Evolutionary conservation across 176 grass and related monocot genomes (phyloP), one percentile per base, ranked within the genome.

Genomic region (Tillandsia leiboldiana): DNA sequence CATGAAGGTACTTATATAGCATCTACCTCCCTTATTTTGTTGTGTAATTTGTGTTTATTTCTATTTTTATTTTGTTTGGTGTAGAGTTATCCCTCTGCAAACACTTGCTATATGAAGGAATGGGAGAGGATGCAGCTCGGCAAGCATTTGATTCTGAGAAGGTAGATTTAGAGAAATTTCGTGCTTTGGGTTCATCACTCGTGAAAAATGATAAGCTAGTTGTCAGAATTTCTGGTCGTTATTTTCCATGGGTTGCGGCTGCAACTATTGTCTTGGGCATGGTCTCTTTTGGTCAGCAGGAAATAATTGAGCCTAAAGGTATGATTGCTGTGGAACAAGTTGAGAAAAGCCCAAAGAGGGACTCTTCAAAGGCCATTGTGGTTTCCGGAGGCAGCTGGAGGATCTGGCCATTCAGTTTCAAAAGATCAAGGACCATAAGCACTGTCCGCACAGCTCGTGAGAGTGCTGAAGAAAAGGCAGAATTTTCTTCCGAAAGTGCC

Each of bases 31-130:
- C 54, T 2, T 18, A 22, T 59, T 9, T 59, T 8, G n/a, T 59
- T 59, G 54, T 7, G 33, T n/a, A 29, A 15, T 61, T 77, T 71
- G 14, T 64, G 27, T 7, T 42, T 77, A 64, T 15, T 49, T 20
- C 66, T 72, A 69, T 47, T 82, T 49, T 75, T 72, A 26, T 70
- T 15, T 76, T 65, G 42, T 26, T 81, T 85, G 33, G 64, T 81
- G 69, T 83, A 96, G 92, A 96, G 75, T 76, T 96, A 74, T 96
- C 92, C 67, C 75, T 96, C 17, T 91, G 92, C 85, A 82, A 75
- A 70, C 92, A 96, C 75, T 76, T 96, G 80, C 68, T 96, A 82
- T 84, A 59, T 73, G 92, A 88, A 84, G 92, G 92, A 56, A 96
- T 96, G 85, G 92, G 91, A 57, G 72, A 49, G 50, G 88, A 86